phyloP scores from a whole-genome alignment of 441 rosid genomes.

The Macaranga tanarius region DNA sequence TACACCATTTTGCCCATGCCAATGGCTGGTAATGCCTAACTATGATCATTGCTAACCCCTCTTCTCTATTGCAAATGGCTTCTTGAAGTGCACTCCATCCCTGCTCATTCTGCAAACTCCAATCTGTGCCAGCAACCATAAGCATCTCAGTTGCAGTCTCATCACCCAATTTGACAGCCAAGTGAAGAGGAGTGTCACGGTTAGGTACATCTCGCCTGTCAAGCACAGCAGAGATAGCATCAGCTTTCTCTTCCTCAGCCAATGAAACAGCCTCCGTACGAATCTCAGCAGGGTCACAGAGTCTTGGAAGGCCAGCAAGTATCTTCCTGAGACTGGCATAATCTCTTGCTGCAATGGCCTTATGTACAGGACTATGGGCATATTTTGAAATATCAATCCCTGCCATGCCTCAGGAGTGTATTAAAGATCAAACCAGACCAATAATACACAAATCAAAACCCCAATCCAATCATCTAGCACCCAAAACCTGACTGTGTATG shows the following conservation, averaged over 20 bases:
- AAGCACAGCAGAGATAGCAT: constrained; percentile 59
- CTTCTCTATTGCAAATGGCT: constrained; percentile 84
- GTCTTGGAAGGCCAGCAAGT: constrained; percentile 75
- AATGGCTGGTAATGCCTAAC: constrained; percentile 87
- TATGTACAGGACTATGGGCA: constrained; percentile 79
- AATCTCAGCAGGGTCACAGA: constrained; percentile 67
- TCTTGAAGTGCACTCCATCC: constrained; percentile 99
- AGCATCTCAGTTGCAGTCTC: constrained; percentile 81
- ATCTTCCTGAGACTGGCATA: constrained; percentile 62
- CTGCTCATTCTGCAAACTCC: constrained; percentile 92
- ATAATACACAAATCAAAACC: constrained; percentile 24
- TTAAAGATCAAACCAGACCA: constrained; percentile 23
- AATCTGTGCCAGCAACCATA: constrained; percentile 91
- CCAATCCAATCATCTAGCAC: constrained; percentile 32
- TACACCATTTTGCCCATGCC: constrained; percentile 99
- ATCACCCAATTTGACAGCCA: constrained; percentile 88
- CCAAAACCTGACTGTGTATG: constrained; percentile 13
- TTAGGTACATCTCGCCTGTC: constrained; percentile 87
- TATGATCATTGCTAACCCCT: constrained; percentile 69
- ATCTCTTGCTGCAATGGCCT: constrained; percentile 71
- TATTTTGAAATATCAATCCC: constrained; percentile 75
- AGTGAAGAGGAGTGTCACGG: constrained; percentile 92
- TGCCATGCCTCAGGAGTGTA: constrained; percentile 60
- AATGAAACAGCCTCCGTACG: constrained; percentile 65
- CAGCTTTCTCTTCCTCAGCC: constrained; percentile 87